Conservation (phyloP, 73 alveolate genomes). For the Paramecium bursaria region DNA sequence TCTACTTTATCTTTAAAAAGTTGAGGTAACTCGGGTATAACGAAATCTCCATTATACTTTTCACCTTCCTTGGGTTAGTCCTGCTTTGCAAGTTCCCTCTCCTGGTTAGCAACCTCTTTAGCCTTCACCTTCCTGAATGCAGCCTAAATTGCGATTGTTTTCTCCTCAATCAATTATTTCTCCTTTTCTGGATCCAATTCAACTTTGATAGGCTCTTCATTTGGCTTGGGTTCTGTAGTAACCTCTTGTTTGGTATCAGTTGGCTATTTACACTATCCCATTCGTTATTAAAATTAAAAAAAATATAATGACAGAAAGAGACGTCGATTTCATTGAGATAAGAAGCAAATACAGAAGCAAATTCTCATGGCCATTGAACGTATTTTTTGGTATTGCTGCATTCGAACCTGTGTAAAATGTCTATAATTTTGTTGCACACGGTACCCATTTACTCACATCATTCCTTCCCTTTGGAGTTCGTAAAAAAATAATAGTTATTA, state of each 20-base stretch:
- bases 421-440: conserved; percentile 42
- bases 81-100: conserved; percentile 12
- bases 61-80: conserved; percentile 32
- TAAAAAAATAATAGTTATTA: neutral
- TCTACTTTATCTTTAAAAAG: neutral
- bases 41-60: neutral
- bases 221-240: no score
- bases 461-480: conserved; percentile 29
- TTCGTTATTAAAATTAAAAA: no score
- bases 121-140: conserved; percentile 5
- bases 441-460: neutral
- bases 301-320: conserved; percentile 57
- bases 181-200: no score
- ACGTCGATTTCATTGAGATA: conserved; percentile 21
- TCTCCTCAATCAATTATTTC: no score
- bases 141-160: conserved; percentile 5
- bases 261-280: no score
- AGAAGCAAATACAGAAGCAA: conserved; percentile 27
- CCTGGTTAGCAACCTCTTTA: neutral
- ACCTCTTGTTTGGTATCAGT: no score
- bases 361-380: conserved; percentile 50
- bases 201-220: no score
- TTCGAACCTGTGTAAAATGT: conserved; percentile 35
- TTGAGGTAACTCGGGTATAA: conserved; percentile 7
- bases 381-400: conserved; percentile 26